Conservation (phyloP, 768 basidiomycete genomes). For the Psilocybe cyanescens region DNA sequence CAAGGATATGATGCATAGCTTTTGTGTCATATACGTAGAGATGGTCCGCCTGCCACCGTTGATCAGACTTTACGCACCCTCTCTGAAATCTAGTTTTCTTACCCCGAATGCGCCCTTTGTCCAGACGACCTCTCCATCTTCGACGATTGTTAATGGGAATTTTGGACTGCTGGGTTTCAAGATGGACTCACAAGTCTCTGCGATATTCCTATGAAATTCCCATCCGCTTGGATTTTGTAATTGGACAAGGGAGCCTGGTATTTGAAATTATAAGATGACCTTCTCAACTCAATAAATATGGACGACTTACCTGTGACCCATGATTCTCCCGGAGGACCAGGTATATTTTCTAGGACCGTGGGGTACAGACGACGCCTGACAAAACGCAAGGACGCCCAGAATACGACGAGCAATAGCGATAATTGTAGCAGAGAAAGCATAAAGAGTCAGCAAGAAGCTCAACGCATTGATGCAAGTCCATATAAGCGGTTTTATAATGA, state of each 20-base stretch:
- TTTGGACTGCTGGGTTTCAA: neutral
- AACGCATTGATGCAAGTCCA: no score
- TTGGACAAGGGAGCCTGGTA: neutral
- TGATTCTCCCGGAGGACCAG: neutral
- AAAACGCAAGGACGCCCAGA: neutral
- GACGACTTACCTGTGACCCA: neutral
- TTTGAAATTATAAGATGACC: no score
- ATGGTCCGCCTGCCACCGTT: conserved; percentile 5
- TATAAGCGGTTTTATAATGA: no score
- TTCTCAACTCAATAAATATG: no score
- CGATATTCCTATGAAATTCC: conserved; percentile 35
- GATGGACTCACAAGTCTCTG: conserved; percentile 29
- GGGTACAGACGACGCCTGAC: neutral
- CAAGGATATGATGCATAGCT: conserved; percentile 47
- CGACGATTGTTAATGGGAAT: neutral
- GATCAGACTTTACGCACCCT: no score
- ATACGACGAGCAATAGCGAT: no score
- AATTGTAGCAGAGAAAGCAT: no score
- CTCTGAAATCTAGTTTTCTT: no score
- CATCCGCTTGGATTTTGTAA: conserved; percentile 25
- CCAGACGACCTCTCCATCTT: neutral
- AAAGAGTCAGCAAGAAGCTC: no score
- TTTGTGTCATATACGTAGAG: conserved; percentile 48
- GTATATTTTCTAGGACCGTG: neutral
- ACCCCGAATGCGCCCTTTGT: conserved; percentile 18